phyloP scores from a whole-genome alignment of 768 basidiomycete species.

The Termitomyces sp. region DNA sequence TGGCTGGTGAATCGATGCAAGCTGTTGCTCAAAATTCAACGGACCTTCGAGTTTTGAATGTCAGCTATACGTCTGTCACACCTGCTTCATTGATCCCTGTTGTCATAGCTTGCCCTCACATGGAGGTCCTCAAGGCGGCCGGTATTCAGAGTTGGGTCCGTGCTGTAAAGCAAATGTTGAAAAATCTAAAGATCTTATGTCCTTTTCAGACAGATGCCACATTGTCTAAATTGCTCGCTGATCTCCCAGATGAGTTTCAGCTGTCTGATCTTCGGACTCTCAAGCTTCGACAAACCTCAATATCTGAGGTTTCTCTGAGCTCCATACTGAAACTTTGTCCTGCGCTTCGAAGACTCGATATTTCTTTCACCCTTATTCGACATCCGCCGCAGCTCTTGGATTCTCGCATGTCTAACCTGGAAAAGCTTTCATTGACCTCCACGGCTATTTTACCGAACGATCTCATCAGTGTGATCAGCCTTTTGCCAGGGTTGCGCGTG shows the following conservation, averaged over 20 bases:
- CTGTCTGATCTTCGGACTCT: conserved; percentile 45
- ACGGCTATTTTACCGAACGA: conserved; percentile 40
- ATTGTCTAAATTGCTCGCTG: conserved; percentile 41
- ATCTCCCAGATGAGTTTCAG: conserved; percentile 20
- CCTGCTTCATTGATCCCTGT: conserved; percentile 45
- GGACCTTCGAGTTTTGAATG: conserved; percentile 44
- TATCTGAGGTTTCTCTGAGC: conserved; percentile 48
- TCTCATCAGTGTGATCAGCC: conserved; percentile 34
- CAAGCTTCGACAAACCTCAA: conserved; percentile 52
- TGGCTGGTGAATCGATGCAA: conserved; percentile 43
- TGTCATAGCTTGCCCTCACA: conserved; percentile 27
- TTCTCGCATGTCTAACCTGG: conserved; percentile 26
- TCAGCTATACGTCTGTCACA: conserved; percentile 57
- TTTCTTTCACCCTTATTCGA: conserved; percentile 59
- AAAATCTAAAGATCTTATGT: neutral
- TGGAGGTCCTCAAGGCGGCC: conserved; percentile 61
- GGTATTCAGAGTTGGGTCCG: conserved; percentile 60
- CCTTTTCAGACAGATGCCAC: conserved; percentile 51
- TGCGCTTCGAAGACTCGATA: conserved; percentile 50
- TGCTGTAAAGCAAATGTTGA: conserved; percentile 1
- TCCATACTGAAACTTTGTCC: conserved; percentile 44
- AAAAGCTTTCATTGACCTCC: conserved; percentile 66
- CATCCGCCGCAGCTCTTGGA: conserved; percentile 26
- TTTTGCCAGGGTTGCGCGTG: conserved; percentile 39
- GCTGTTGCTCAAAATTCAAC: conserved; percentile 40